phyloP scores from a whole-genome alignment of 352 stramenopile species.

The Pythium coloratum region DNA sequence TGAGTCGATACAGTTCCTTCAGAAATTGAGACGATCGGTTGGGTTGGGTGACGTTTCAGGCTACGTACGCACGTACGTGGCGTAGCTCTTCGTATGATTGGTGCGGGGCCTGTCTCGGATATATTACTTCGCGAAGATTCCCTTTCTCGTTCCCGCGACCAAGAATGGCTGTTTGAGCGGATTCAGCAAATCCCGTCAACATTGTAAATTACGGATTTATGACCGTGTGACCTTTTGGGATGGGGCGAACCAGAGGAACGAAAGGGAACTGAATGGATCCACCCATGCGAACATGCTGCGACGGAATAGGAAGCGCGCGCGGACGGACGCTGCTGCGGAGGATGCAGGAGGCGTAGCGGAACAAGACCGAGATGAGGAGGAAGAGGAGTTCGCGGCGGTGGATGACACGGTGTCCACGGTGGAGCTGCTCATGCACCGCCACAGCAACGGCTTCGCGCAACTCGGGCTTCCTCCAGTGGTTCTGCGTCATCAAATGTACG shows the following conservation, averaged over 20 bases:
- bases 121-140: not conserved
- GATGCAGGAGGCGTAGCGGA: not conserved
- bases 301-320: not conserved
- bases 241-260: not conserved
- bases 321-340: not conserved
- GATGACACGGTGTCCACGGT: constrained; percentile 58
- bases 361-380: not conserved
- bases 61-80: not conserved
- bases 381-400: not conserved
- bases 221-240: not conserved
- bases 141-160: not conserved
- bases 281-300: not conserved
- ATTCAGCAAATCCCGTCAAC: not conserved
- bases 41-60: not conserved
- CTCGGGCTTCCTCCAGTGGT: constrained; percentile 42
- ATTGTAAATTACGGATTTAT: not conserved
- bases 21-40: not conserved
- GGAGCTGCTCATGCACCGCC: constrained; percentile 50
- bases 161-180: not conserved
- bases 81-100: not conserved
- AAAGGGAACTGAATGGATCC: not conserved
- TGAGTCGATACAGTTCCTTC: not conserved
- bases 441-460: constrained; percentile 34
- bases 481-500: constrained; percentile 62
- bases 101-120: not conserved